A percentile compares a stretch with the other conserved stretches of the same genome.
phyloP scores from a whole-genome alignment of 495 filamentous ascomycete genomes.

The Aspergillus sclerotiicarbonarius region DNA sequence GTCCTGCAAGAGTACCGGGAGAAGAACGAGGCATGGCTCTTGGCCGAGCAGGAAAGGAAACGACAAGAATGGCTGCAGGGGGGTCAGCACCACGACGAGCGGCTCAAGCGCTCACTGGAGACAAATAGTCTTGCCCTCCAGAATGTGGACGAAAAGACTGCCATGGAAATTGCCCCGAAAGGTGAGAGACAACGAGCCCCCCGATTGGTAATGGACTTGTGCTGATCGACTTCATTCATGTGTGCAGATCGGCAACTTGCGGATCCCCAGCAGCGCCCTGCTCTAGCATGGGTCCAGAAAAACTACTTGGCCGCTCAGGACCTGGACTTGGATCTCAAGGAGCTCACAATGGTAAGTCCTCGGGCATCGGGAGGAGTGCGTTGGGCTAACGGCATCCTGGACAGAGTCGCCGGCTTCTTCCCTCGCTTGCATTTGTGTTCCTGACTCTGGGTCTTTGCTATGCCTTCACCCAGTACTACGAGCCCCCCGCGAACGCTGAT shows the following conservation, averaged over 20 bases:
- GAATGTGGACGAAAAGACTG: constrained; percentile 37
- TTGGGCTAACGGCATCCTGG: constrained; percentile 7
- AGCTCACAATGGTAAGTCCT: constrained; percentile 36
- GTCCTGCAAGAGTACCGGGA: constrained; percentile 48
- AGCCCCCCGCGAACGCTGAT: constrained; percentile 53
- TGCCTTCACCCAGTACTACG: constrained; percentile 59
- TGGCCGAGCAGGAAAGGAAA: constrained; percentile 49
- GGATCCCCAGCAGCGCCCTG: constrained; percentile 40
- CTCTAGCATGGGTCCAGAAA: constrained; percentile 50
- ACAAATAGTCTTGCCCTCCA: constrained; percentile 50
- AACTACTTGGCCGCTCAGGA: constrained; percentile 42
- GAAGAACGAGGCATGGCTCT: constrained; percentile 43
- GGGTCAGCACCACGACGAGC: constrained; percentile 39
- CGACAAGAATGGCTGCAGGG: constrained; percentile 45
- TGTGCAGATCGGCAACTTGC: constrained; percentile 37
- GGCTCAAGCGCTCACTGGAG: constrained; percentile 37
- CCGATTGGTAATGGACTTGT: neutral
- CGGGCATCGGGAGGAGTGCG: neutral
- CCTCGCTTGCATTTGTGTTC: constrained; percentile 58
- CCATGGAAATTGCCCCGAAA: constrained; percentile 33
- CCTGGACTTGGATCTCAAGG: constrained; percentile 29
- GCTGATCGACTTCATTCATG: constrained; percentile 7
- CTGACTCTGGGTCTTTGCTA: constrained; percentile 49
- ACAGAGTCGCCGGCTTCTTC: constrained; percentile 60
- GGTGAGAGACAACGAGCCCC: neutral